These are phyloP conservation scores for Rachicladosporium sp. DNA, from an alignment of 2,329 filamentous ascomycete genomes.

Conservation along the genomic window DNA sequence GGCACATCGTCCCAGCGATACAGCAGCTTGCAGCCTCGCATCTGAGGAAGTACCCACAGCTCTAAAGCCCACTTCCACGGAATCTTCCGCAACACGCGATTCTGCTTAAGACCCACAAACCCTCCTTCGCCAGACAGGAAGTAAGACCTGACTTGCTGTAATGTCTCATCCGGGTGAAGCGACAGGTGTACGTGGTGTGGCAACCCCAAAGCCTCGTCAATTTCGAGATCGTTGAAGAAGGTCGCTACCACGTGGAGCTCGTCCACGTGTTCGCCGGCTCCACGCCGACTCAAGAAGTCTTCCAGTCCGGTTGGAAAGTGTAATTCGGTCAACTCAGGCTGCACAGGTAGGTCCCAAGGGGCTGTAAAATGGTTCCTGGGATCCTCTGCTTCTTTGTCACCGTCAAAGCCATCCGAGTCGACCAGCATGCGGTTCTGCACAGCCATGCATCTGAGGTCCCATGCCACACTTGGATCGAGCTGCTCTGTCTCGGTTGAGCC, in stretches of 20 bases:
- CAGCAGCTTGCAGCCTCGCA: conserved; percentile 1
- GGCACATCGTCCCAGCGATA: conserved; percentile 4
- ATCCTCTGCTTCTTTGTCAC: not conserved
- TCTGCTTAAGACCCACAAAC: conserved; percentile 1
- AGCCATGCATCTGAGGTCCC: conserved; percentile 1
- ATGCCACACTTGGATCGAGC: conserved; percentile 2
- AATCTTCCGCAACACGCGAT: not conserved
- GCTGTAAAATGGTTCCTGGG: not conserved
- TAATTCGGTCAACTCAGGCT: not conserved
- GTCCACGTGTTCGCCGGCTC: not conserved
- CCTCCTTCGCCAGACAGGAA: conserved; percentile 1
- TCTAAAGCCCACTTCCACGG: conserved; percentile 1
- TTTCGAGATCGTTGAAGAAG: conserved; percentile 1
- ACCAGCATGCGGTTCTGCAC: not conserved
- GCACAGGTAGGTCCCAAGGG: conserved; percentile 4
- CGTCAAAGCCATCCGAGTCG: not conserved
- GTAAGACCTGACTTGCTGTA: not conserved
- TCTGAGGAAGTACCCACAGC: conserved; percentile 4
- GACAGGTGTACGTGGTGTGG: conserved; percentile 1
- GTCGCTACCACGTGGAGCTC: conserved; percentile 1
- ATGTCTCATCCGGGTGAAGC: conserved; percentile 1
- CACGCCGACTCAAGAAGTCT: not conserved
- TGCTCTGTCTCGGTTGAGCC: not conserved
- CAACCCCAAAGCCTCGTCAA: not conserved
- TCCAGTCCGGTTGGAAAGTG: not conserved